Percentiles rank a stretch among this genome's conserved stretches.
Evolutionary conservation across 768 basidiomycete species (phyloP).

Genomic region (Lyophyllum decastes): DNA sequence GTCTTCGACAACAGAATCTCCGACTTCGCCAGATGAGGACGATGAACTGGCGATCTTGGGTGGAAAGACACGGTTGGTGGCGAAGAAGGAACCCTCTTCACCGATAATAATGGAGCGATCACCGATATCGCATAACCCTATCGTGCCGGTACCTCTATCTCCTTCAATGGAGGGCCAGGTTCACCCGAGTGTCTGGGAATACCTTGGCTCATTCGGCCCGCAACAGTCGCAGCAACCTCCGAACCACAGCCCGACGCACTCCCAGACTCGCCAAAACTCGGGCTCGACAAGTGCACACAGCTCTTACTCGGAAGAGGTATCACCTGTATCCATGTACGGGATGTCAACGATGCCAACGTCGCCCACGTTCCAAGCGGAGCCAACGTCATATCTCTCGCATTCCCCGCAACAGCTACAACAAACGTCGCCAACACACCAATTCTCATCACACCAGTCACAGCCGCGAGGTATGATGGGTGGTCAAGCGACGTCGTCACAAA

Average conservation of each 20-base stretch:
- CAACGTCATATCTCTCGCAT: constrained; percentile 32
- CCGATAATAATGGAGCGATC: constrained; percentile 62
- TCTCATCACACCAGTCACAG: constrained; percentile 12
- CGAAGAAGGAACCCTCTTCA: constrained; percentile 59
- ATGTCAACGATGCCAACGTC: constrained; percentile 39
- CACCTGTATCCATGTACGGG: constrained; percentile 48
- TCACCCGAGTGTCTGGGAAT: constrained; percentile 67
- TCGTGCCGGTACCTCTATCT: constrained; percentile 69
- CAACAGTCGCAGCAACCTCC: constrained; percentile 24
- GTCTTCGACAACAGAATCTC: constrained; percentile 33
- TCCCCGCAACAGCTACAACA: constrained; percentile 24
- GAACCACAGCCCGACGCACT: constrained; percentile 11
- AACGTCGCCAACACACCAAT: constrained; percentile 12
- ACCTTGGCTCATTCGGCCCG: constrained; percentile 60
- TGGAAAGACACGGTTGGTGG: constrained; percentile 66
- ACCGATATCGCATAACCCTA: constrained; percentile 69
- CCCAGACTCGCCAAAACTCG: constrained; percentile 11
- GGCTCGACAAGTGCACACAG: constrained; percentile 10
- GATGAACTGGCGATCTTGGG: constrained; percentile 67
- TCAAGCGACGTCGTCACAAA: constrained; percentile 13
- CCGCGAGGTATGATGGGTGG: constrained; percentile 21
- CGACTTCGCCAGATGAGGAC: constrained; percentile 50
- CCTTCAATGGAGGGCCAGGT: constrained; percentile 49
- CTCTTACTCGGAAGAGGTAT: constrained; percentile 30
- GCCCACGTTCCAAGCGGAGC: constrained; percentile 35